Conservation (phyloP, 78 protist species). For the Trichosphaerium sp. region DNA sequence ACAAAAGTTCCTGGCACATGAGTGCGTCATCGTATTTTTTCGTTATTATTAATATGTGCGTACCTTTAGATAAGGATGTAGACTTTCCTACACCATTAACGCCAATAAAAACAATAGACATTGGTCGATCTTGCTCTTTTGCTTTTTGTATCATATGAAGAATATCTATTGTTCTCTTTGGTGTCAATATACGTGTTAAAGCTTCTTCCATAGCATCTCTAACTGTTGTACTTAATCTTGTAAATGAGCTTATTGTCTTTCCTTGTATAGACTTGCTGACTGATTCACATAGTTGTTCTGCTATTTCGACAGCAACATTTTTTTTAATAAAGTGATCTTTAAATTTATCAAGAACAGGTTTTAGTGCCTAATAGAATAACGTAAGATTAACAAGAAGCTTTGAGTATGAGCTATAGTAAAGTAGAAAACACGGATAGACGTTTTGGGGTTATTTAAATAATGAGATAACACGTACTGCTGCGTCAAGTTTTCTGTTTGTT, state of each 20-base stretch:
- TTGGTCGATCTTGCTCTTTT: constrained; percentile 46
- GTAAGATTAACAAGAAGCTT: background rate
- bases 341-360: constrained; percentile 42
- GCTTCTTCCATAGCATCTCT: constrained; percentile 50
- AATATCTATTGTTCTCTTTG: constrained; percentile 63
- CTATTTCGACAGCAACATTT: constrained; percentile 92
- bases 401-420: background rate
- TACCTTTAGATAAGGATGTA: constrained; percentile 84
- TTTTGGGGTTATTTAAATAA: too few species aligned
- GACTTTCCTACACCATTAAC: constrained; percentile 94
- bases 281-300: constrained; percentile 63
- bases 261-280: constrained; percentile 74
- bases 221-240: constrained; percentile 8
- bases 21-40: background rate
- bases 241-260: constrained; percentile 32
- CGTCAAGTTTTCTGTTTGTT: too few species aligned
- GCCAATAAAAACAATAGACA: constrained; percentile 69
- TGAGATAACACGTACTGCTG: too few species aligned
- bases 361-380: background rate
- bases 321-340: constrained; percentile 57
- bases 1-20: too few species aligned
- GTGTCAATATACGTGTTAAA: constrained; percentile 86
- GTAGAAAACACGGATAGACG: too few species aligned
- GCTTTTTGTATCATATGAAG: constrained; percentile 52
- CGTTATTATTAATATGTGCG: background rate